A percentile compares a stretch with the other conserved stretches of the same genome.
phyloP scores from a whole-genome alignment of 2,329 filamentous ascomycete species.

The Diaporthe sp. region DNA sequence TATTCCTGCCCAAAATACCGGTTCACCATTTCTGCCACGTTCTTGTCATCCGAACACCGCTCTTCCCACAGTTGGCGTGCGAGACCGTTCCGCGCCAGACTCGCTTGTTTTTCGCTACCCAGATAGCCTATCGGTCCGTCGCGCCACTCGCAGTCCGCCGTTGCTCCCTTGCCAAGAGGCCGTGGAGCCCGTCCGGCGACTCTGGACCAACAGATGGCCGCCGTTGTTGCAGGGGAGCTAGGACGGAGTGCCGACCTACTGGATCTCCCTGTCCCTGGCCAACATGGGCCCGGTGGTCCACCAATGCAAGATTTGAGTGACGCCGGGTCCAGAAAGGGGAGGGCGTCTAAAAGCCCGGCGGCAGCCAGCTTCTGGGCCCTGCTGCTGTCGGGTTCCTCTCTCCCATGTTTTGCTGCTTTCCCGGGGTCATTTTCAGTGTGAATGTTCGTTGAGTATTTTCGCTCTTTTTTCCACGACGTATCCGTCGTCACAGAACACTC shows the following conservation, averaged over 20 bases:
- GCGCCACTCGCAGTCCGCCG: constrained; percentile 13
- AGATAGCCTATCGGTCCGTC: constrained; percentile 5
- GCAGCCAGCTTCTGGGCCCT: constrained; percentile 29
- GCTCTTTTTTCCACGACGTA: constrained; percentile 36
- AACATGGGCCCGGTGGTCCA: constrained; percentile 19
- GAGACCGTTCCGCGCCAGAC: background rate
- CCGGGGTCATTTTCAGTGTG: constrained; percentile 23
- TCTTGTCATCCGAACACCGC: background rate
- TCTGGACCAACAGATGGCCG: constrained; percentile 27
- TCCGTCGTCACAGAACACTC: constrained; percentile 32
- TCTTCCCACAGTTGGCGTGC: background rate
- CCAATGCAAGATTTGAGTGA: constrained; percentile 33
- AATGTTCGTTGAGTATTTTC: constrained; percentile 25
- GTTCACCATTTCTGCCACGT: background rate
- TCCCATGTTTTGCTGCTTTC: constrained; percentile 34
- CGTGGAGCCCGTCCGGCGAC: constrained; percentile 13
- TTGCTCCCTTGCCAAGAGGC: background rate
- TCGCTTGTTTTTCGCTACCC: constrained; percentile 15
- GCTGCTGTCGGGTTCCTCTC: background rate
- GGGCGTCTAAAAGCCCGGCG: constrained; percentile 36
- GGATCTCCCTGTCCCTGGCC: constrained; percentile 2
- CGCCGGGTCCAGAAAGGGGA: constrained; percentile 27
- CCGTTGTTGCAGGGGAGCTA: background rate
- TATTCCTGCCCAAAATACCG: background rate
- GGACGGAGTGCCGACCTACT: constrained; percentile 6